phyloP scores from a whole-genome alignment of 768 basidiomycete genomes.

The Boletus insuetus region DNA sequence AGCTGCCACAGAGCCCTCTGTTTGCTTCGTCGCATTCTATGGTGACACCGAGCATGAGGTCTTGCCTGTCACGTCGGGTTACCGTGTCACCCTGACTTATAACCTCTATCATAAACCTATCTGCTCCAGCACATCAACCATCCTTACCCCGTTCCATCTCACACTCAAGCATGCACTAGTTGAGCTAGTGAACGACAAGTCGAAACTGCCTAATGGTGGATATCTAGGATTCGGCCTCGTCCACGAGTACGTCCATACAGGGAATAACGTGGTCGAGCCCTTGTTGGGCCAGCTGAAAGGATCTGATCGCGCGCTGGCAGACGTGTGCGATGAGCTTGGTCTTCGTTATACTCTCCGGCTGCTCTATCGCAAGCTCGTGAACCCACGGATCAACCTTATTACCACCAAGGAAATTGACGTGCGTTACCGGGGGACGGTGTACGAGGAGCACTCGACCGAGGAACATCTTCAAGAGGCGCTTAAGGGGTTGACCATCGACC shows the following conservation, averaged over 20 bases:
- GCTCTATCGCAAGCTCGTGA: neutral
- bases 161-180: neutral
- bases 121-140: neutral
- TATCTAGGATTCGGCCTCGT: conserved; percentile 11
- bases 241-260: conserved; percentile 9
- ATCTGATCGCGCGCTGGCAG: conserved; percentile 6
- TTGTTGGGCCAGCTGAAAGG: conserved; percentile 15
- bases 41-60: conserved; percentile 47
- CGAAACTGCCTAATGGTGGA: conserved; percentile 1
- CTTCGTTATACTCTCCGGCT: neutral
- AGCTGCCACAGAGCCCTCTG: neutral
- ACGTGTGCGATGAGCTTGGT: conserved; percentile 5
- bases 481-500: neutral
- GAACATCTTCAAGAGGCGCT: neutral
- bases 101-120: neutral
- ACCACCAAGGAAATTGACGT: neutral
- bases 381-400: neutral
- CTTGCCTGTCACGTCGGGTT: conserved; percentile 34
- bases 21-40: conserved; percentile 20
- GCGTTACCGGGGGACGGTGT: neutral
- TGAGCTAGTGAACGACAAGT: neutral
- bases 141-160: neutral
- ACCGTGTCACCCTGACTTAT: neutral
- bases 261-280: neutral
- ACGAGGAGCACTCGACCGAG: fast-evolving